phyloP scores from a whole-genome alignment of 441 rosid species.

The Adansonia madagascariensis region DNA sequence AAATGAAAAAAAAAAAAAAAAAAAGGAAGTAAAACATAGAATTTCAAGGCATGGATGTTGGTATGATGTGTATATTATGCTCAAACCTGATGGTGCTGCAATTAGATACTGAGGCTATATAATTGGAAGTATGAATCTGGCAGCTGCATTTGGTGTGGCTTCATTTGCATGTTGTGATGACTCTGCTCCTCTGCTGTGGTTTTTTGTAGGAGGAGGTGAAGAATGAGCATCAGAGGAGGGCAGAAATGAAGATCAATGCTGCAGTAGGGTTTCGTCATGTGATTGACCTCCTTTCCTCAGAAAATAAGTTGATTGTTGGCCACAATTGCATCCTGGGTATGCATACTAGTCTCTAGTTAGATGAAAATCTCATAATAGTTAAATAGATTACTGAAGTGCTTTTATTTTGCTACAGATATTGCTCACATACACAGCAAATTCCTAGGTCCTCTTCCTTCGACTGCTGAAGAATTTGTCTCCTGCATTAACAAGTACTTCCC shows the following conservation, averaged over 20 bases:
- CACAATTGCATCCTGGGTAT: slow-evolving; percentile 93
- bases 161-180: slow-evolving; percentile 19
- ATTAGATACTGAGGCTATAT: slow-evolving; percentile 8
- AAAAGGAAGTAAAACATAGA: neutral
- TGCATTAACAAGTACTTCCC: slow-evolving; percentile 66
- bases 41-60: neutral
- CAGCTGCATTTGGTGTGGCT: neutral
- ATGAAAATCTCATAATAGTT: slow-evolving; percentile 14
- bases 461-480: slow-evolving; percentile 68
- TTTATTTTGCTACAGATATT: slow-evolving; percentile 58
- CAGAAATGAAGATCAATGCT: slow-evolving; percentile 59
- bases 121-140: neutral
- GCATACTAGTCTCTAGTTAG: slow-evolving; percentile 31
- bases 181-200: slow-evolving; percentile 11
- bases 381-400: slow-evolving; percentile 29
- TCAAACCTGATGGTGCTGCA: slow-evolving; percentile 8
- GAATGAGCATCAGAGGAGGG: slow-evolving; percentile 51
- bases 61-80: slow-evolving; percentile 18
- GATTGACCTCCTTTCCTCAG: slow-evolving; percentile 83
- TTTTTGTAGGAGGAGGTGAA: slow-evolving; percentile 65
- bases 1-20: neutral
- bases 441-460: slow-evolving; percentile 72
- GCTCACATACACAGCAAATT: slow-evolving; percentile 86
- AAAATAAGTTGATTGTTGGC: slow-evolving; percentile 81
- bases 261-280: slow-evolving; percentile 88